Conservation (phyloP, 2,329 filamentous ascomycete species). For the Epichloe scottii region DNA sequence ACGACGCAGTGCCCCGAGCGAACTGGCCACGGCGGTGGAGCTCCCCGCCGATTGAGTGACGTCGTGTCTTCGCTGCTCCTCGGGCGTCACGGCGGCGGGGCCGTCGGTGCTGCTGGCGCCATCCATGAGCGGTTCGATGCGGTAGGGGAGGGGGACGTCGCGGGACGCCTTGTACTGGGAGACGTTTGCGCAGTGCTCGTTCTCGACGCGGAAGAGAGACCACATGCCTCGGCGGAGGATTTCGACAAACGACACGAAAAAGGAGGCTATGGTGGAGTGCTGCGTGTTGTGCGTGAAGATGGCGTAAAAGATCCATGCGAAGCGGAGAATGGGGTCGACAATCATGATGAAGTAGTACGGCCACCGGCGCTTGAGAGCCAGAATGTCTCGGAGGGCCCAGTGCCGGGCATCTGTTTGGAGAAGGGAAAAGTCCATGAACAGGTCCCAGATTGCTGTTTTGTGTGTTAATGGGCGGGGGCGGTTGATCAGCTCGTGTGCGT, state of each 20-base stretch:
- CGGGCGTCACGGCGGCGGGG: conserved; percentile 8
- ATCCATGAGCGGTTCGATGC: conserved; percentile 37
- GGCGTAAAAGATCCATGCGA: conserved; percentile 89
- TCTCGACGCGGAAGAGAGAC: conserved; percentile 89
- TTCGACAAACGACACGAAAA: conserved; percentile 66
- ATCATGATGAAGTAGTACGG: conserved; percentile 79
- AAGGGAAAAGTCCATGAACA: conserved; percentile 95
- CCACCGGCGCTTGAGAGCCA: conserved; percentile 69
- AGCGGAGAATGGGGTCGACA: conserved; percentile 73
- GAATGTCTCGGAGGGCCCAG: conserved; percentile 59
- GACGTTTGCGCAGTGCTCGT: conserved; percentile 93
- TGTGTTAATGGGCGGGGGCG: not conserved
- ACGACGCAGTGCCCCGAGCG: conserved; percentile 16
- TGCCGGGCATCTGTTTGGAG: conserved; percentile 61
- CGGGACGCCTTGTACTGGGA: conserved; percentile 78
- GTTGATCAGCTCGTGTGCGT: not conserved
- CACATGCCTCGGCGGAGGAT: conserved; percentile 78
- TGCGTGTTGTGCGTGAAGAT: conserved; percentile 70
- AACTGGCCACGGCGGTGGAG: conserved; percentile 12
- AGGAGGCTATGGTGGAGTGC: conserved; percentile 72
- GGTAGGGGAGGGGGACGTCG: conserved; percentile 78
- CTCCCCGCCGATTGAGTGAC: conserved; percentile 6
- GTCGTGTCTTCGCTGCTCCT: conserved; percentile 9
- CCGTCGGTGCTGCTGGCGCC: conserved; percentile 27
- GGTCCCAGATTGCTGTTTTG: conserved; percentile 65